phyloP scores from a whole-genome alignment of 371 early-diverging fungal genomes.

The Mortierella sp. region DNA sequence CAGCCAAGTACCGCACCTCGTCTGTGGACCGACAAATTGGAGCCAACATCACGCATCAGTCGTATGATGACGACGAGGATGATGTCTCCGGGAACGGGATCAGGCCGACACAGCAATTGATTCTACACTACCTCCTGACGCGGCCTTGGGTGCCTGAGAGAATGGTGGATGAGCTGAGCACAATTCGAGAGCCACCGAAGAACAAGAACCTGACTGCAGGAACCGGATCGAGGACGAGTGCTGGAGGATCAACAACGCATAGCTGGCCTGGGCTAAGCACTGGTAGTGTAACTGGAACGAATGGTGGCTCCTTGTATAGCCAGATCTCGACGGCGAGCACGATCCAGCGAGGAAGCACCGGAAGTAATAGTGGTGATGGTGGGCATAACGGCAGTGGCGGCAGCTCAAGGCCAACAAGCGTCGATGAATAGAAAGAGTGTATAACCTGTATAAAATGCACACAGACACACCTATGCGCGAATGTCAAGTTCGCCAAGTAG shows the following conservation, averaged over 20 bases:
- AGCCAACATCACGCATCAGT: constrained; percentile 57
- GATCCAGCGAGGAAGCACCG: constrained; percentile 52
- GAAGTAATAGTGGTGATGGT: constrained; percentile 55
- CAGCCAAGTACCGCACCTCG: constrained; percentile 63
- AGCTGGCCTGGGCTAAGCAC: constrained; percentile 43
- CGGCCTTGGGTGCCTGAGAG: constrained; percentile 73
- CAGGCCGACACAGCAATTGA: constrained; percentile 56
- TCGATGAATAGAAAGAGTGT: constrained; percentile 59
- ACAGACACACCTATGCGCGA: too few relatives aligned
- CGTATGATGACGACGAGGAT: constrained; percentile 57
- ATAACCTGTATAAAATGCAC: too few relatives aligned
- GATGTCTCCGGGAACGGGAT: constrained; percentile 52
- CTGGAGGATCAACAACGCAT: constrained; percentile 39
- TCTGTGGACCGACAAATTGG: constrained; percentile 52
- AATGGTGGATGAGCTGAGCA: constrained; percentile 80
- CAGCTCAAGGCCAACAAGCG: constrained; percentile 62
- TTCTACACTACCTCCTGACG: constrained; percentile 78
- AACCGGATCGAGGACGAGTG: constrained; percentile 16
- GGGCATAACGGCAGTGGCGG: constrained; percentile 56
- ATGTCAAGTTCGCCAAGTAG: too few relatives aligned
- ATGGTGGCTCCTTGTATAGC: constrained; percentile 30
- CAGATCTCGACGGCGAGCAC: constrained; percentile 37
- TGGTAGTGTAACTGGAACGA: background rate
- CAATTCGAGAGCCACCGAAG: constrained; percentile 74
- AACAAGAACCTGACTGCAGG: constrained; percentile 36